These are phyloP conservation scores for Zymoseptoria brevis DNA, from an alignment of 2,329 filamentous ascomycete species.

Conservation along the genomic window DNA sequence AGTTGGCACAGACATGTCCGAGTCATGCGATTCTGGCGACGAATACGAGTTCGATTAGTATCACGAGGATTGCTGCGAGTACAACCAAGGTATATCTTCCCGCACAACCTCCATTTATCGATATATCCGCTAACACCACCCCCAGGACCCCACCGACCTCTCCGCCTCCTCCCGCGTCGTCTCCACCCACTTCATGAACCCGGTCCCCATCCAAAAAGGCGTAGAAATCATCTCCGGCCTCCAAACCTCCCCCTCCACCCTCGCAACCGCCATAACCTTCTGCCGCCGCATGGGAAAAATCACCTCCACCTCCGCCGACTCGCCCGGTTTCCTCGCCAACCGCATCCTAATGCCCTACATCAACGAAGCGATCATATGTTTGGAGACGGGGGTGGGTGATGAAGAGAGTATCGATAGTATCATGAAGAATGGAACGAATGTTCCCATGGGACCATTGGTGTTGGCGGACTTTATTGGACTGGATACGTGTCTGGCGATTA, in stretches of 20 bases:
- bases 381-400: conserved; percentile 84
- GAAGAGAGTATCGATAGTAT: conserved; percentile 92
- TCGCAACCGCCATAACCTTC: conserved; percentile 76
- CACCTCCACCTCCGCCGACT: conserved; percentile 76
- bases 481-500: conserved; percentile 92
- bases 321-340: conserved; percentile 91
- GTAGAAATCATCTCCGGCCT: conserved; percentile 95
- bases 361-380: conserved; percentile 92
- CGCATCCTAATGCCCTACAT: conserved; percentile 98
- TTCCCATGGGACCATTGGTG: conserved; percentile 92
- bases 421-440: conserved; percentile 99
- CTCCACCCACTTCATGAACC: conserved; percentile 99
- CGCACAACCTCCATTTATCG: no score
- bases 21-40: conserved; percentile 86
- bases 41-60: conserved; percentile 97
- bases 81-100: conserved; percentile 46
- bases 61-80: conserved; percentile 88
- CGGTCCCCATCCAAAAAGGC: conserved; percentile 90
- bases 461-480: conserved; percentile 95
- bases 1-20: conserved; percentile 72
- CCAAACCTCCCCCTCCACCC: conserved; percentile 76
- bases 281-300: conserved; percentile 92
- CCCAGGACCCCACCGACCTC: conserved; percentile 63
- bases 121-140: background rate
- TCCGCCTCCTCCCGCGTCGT: conserved; percentile 80